Evolutionary conservation across 352 stramenopile species (phyloP).

Genomic region (Pilasporangium apinafurcum): DNA sequence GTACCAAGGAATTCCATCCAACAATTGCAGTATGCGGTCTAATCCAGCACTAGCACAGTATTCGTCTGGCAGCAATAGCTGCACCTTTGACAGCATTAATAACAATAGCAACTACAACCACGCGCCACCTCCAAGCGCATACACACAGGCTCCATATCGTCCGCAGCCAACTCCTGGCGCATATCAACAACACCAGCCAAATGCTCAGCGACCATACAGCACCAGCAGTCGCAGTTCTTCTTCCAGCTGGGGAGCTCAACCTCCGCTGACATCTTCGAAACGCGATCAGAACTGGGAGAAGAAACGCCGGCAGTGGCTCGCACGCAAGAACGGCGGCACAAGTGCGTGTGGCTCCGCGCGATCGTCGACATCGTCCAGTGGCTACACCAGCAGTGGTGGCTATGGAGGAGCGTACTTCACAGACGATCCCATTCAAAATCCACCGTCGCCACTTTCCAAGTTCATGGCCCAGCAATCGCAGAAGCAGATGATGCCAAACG

Average conservation of each 20-base stretch:
- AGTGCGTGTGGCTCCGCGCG: constrained; percentile 5
- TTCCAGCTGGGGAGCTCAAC: constrained; percentile 28
- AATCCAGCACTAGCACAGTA: no score
- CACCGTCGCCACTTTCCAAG: constrained; percentile 63
- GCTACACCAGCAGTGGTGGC: background rate
- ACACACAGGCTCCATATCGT: constrained; percentile 2
- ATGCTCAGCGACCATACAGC: constrained; percentile 4
- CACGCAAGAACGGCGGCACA: constrained; percentile 34
- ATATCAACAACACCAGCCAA: background rate
- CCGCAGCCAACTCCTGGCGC: constrained; percentile 2
- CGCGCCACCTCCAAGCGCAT: constrained; percentile 6
- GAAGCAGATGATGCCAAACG: constrained; percentile 2
- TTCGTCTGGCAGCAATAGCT: no score
- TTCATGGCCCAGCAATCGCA: constrained; percentile 58
- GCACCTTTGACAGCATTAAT: constrained; percentile 2
- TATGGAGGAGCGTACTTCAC: background rate
- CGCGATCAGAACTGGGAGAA: constrained; percentile 80
- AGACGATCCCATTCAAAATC: constrained; percentile 13
- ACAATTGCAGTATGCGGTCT: no score
- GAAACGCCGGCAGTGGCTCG: constrained; percentile 64
- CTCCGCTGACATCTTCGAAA: constrained; percentile 68
- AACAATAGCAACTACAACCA: constrained; percentile 11
- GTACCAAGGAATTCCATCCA: no score
- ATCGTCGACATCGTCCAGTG: no score
- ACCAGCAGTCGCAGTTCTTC: constrained; percentile 5